These are phyloP conservation scores for Phytophthora brassicae DNA, from an alignment of 352 stramenopile species.

Conservation along the genomic window DNA sequence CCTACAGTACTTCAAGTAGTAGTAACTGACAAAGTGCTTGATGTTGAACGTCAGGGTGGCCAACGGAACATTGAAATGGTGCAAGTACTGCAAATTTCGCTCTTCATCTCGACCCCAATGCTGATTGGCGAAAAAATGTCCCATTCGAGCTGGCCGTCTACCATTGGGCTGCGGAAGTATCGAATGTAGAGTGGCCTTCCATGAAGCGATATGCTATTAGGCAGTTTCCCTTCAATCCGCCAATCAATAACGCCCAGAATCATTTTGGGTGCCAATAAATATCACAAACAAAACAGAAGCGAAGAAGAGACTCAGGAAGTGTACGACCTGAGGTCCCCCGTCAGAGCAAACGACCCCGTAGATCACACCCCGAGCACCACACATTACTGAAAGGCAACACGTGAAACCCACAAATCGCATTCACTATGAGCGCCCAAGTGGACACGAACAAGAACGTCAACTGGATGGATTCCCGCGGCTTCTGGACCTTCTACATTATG, in stretches of 20 bases:
- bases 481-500: conserved; percentile 88
- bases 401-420: not conserved
- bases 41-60: too few species aligned
- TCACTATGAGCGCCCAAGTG: conserved; percentile 43
- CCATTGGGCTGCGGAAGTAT: too few species aligned
- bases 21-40: too few species aligned
- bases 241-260: conserved; percentile 22
- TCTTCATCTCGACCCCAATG: too few species aligned
- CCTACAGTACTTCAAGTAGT: too few species aligned
- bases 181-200: too few species aligned
- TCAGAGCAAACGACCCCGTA: not conserved
- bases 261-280: conserved; percentile 16
- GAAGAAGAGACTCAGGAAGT: conserved; percentile 17
- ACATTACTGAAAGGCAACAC: not conserved
- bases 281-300: conserved; percentile 26
- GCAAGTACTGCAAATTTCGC: too few species aligned
- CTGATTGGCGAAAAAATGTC: too few species aligned
- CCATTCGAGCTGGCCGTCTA: too few species aligned
- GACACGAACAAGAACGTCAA: conserved; percentile 91
- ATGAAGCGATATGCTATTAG: too few species aligned
- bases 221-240: conserved; percentile 1
- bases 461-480: conserved; percentile 88
- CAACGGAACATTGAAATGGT: too few species aligned
- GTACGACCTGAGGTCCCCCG: not conserved
- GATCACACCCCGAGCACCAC: conserved; percentile 1